A percentile compares a stretch with the other conserved stretches of the same genome.
phyloP scores from a whole-genome alignment of 169 alveolate species.

The Babesia ovis region DNA sequence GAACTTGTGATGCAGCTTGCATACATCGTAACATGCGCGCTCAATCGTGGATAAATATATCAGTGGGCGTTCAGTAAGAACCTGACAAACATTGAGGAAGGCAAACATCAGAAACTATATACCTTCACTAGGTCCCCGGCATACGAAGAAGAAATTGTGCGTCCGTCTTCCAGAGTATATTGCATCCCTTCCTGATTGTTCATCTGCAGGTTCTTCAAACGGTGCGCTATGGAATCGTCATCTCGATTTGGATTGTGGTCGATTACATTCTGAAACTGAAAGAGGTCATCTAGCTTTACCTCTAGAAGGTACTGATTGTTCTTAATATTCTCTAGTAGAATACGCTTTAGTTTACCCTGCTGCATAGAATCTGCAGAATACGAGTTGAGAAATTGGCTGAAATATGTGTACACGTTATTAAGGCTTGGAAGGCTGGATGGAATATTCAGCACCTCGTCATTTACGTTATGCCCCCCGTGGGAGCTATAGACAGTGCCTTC shows the following conservation, averaged over 20 bases:
- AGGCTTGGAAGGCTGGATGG: slow-evolving; percentile 75
- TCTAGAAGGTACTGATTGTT: slow-evolving; percentile 76
- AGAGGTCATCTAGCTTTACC: slow-evolving; percentile 76
- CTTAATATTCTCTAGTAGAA: slow-evolving; percentile 73
- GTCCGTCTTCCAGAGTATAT: neutral
- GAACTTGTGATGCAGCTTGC: slow-evolving; percentile 73
- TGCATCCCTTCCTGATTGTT: slow-evolving; percentile 22
- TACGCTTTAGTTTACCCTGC: slow-evolving; percentile 76
- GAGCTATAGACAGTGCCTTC: slow-evolving; percentile 77
- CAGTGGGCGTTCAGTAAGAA: slow-evolving; percentile 74
- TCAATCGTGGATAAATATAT: slow-evolving; percentile 76
- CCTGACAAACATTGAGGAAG: slow-evolving; percentile 43
- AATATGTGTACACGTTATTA: slow-evolving; percentile 73
- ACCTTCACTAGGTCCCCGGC: slow-evolving; percentile 77
- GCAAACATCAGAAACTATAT: slow-evolving; percentile 22
- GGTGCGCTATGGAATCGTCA: slow-evolving; percentile 57
- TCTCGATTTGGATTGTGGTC: slow-evolving; percentile 70
- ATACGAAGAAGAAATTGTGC: slow-evolving; percentile 65
- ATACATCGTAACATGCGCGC: slow-evolving; percentile 76
- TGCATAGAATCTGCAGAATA: slow-evolving; percentile 76
- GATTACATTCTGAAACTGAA: slow-evolving; percentile 74
- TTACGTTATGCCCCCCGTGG: slow-evolving; percentile 50
- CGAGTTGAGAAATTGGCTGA: slow-evolving; percentile 71
- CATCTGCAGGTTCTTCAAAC: slow-evolving; percentile 48
- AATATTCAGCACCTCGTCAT: slow-evolving; percentile 60